Base-by-base conservation (phyloP, 805 yeast genomes). In the Ogataea haglerorum region DNA sequence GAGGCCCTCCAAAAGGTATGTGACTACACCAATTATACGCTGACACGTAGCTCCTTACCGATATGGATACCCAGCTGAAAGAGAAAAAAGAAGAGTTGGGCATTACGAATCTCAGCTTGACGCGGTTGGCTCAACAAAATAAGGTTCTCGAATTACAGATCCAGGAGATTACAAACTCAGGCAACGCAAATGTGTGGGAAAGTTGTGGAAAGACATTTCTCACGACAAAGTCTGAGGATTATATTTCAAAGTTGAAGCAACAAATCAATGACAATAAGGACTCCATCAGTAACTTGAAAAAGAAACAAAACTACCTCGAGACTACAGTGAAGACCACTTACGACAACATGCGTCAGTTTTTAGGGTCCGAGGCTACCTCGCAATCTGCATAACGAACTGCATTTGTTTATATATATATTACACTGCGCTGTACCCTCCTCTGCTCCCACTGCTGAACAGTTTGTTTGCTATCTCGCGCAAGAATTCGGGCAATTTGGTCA, bases 391-490 rank as follows among this genome's bases (percentile, higher is more conserved):
- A 33, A 24, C 14, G 14, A 10, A 5, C 6, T 24, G n/a, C 14
- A n/a, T 6, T 24, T n/a, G 14, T 24, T 24, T 24, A 24, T 24
- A 24, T 16, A 23, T 31, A 32, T 10, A 30, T 65, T 69, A 90
- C 9, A 93, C 95, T 25, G 97, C 98, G 57, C 95, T 82, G 61
- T 93, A 91, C 14, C 96, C 98, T 19, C 95, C 95, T 59, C 96
- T 75, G 37, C 34, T 66, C 39, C 72, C 65, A 16, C 79, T 74
- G 6, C 90, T 82, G 38, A 82, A 70, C 24, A 90, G 60, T 53
- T 76, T 87, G 36, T 75, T 76, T 30, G 78, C 66, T 4, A 90
- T 71, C 63, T 90, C 96, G 47, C 68, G 72, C 31, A 76, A 50
- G 46, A 90, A 81, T 10, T 74, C 73, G 5, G 93, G 93, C 36